These are phyloP conservation scores for Pseudogymnoascus verrucosus DNA, from an alignment of 2,329 filamentous ascomycete genomes.

Conservation along the genomic window DNA sequence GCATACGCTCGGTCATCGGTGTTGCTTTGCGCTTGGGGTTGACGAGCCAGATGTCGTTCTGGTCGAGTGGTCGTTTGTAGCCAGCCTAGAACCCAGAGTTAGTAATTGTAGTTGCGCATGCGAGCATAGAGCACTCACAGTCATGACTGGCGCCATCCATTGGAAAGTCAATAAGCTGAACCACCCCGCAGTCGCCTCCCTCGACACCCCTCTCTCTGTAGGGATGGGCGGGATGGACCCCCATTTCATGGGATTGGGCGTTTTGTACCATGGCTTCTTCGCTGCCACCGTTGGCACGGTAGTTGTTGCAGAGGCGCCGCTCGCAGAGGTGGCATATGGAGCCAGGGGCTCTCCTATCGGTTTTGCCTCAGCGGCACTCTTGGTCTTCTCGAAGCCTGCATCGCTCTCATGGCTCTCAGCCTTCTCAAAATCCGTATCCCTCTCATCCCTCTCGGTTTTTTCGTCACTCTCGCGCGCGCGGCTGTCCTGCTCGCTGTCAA, in stretches of 20 bases:
- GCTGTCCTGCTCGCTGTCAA: conserved; percentile 17
- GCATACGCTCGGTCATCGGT: conserved; percentile 57
- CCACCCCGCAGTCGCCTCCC: conserved; percentile 65
- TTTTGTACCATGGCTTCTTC: conserved; percentile 56
- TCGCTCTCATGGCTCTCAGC: conserved; percentile 18
- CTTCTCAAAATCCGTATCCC: conserved; percentile 17
- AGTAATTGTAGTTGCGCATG: conserved; percentile 12
- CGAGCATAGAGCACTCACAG: conserved; percentile 38
- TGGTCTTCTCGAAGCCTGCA: conserved; percentile 9
- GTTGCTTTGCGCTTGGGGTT: conserved; percentile 73
- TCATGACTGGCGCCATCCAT: conserved; percentile 88
- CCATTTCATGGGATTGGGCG: conserved; percentile 54
- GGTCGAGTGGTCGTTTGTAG: conserved; percentile 74
- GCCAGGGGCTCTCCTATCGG: neutral
- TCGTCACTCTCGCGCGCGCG: conserved; percentile 16
- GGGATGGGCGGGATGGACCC: conserved; percentile 48
- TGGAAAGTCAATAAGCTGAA: conserved; percentile 73
- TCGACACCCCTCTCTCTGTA: conserved; percentile 44
- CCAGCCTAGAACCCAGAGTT: conserved; percentile 50
- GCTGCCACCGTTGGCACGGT: conserved; percentile 13
- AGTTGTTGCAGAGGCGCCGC: neutral
- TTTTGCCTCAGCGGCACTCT: neutral
- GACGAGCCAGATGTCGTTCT: conserved; percentile 80
- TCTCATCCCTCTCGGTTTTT: conserved; percentile 23
- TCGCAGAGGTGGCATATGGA: neutral